These are phyloP conservation scores for Glycine tomentella DNA, from an alignment of 306 rosid genomes.

Conservation along the genomic window DNA sequence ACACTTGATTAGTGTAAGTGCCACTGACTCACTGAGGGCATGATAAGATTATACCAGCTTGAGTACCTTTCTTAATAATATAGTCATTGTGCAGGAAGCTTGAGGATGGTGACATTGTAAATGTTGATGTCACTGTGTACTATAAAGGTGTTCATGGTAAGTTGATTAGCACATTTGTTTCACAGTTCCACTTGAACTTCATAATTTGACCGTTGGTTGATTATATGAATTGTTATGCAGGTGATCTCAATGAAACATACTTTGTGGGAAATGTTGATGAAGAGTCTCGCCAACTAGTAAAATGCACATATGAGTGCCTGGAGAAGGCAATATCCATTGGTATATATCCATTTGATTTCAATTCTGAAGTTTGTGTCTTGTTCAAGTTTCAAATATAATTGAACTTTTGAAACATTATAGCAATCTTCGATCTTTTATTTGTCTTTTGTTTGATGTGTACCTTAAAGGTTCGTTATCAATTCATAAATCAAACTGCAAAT, in stretches of 20 bases:
- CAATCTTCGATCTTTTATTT: neutral
- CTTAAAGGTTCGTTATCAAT: neutral
- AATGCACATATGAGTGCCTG: constrained; percentile 88
- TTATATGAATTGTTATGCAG: constrained; percentile 54
- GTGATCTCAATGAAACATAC: constrained; percentile 95
- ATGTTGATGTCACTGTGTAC: constrained; percentile 85
- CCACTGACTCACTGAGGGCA: neutral
- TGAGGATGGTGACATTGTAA: constrained; percentile 96
- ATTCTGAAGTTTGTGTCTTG: constrained; percentile 12
- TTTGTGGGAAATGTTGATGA: constrained; percentile 96
- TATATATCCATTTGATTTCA: constrained; percentile 49
- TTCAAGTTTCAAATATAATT: constrained; percentile 6
- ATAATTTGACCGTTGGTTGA: constrained; percentile 1
- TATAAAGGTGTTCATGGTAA: constrained; percentile 93
- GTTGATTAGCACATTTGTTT: constrained; percentile 25
- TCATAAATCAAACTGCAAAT: constrained; percentile 18
- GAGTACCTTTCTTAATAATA: constrained; percentile 30
- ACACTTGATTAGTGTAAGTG: constrained; percentile 24
- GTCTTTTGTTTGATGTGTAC: constrained; percentile 1
- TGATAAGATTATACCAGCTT: constrained; percentile 16
- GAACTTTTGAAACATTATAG: neutral
- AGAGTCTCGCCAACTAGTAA: constrained; percentile 77
- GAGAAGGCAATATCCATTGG: constrained; percentile 96
- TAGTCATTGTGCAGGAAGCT: constrained; percentile 69
- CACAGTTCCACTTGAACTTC: neutral